A percentile compares a stretch with the other conserved stretches of the same genome.
Evolutionary conservation across 257 asterid species (phyloP).

Genomic region (Primulina tabacum): DNA sequence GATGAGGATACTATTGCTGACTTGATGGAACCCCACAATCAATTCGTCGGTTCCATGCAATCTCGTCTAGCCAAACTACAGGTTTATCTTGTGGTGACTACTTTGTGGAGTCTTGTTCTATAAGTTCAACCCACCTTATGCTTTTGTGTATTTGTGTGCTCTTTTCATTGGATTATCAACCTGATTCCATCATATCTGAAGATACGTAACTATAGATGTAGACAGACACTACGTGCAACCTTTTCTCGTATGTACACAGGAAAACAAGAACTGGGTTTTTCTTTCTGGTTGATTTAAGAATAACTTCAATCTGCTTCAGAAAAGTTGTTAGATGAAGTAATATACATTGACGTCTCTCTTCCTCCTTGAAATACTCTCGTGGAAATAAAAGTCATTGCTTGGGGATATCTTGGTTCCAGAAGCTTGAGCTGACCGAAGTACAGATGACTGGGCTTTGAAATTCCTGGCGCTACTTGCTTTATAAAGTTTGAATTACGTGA

Average conservation of each 20-base stretch:
- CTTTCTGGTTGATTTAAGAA: background rate
- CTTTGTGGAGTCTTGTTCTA: slow-evolving; percentile 10
- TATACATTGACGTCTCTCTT: background rate
- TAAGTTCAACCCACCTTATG: slow-evolving; percentile 16
- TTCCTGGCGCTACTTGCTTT: background rate
- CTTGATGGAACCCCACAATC: slow-evolving; percentile 72
- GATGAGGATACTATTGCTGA: slow-evolving; percentile 77
- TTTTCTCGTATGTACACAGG: background rate
- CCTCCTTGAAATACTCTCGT: background rate
- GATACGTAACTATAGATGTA: background rate
- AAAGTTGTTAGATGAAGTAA: background rate
- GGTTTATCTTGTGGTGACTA: slow-evolving; percentile 41
- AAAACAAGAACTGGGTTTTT: background rate
- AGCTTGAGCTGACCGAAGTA: background rate
- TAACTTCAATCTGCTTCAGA: background rate
- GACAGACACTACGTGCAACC: background rate
- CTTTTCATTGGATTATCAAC: background rate
- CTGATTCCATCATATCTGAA: background rate
- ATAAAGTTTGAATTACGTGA: background rate
- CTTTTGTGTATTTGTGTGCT: background rate
- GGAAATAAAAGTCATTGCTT: background rate
- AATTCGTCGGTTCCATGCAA: slow-evolving; percentile 79
- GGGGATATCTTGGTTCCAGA: background rate
- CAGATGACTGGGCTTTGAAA: background rate
- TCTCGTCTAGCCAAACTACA: slow-evolving; percentile 85